Base-by-base conservation (phyloP, 1,139 yeast species). In the Saccharomyces pastorianus region DNA sequence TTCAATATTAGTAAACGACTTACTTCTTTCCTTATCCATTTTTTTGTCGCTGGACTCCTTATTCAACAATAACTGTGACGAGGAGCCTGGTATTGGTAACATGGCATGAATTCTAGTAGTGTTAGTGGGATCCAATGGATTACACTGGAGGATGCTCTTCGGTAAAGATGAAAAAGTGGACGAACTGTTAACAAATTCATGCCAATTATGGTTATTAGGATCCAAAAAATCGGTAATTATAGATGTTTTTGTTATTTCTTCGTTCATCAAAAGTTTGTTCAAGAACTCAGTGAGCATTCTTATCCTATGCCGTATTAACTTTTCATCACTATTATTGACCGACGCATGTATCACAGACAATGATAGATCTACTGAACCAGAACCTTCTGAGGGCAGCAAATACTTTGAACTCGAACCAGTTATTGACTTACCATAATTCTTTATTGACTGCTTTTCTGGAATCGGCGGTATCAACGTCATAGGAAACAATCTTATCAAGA, bases 391-490 rank as follows among this genome's bases (percentile, higher is more conserved):
- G n/a, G 70, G 70, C 47, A 67, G 52, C 14, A 63, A 28, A 51
- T 64, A 66, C 31, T 57, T 64, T 6, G 69, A 60, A 1, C 60
- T 62, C 8, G 67, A 59, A 4, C 68, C 65, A 2, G 70, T 60
- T 9, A 67, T 64, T 2, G 70, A 57, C 50, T 65, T 65, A 13
- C 70, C 61, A 54, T 67, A 66, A 28, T 63, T 66, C 54, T 67
- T 69, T 6, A 69, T 55, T 7, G 64, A 58, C 54, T 93, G 96
- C 70, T 93, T 93, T 59, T 91, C 96, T 0, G 99, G 99, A 41
- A 95, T 89, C 0, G 98, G 96, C 1, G 99, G 99, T 5, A 93
- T 81, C 5, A 93, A 78, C 13, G 84, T 71, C 49, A 95, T 82
- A 1, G 99, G 98, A 65, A 88, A 90, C 38, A 88, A 73, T 65